These are phyloP conservation scores for Coemansia sp. DNA, from an alignment of 371 early-diverging fungal species.

Conservation along the genomic window DNA sequence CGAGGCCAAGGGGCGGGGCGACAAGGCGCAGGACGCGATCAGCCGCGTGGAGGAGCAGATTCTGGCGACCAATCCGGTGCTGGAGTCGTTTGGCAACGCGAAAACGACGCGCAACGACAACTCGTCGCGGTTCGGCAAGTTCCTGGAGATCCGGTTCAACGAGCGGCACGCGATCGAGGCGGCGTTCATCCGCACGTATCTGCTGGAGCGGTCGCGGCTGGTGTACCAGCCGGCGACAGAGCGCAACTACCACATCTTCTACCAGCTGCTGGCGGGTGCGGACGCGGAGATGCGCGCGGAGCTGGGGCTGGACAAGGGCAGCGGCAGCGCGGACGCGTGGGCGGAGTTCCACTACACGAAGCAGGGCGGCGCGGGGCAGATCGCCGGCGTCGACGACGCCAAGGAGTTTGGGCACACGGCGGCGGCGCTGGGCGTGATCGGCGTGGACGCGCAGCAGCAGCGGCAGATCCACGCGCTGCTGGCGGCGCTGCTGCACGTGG, in stretches of 20 bases:
- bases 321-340: constrained; percentile 58
- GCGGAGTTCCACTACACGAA: constrained; percentile 73
- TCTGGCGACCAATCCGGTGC: constrained; percentile 95
- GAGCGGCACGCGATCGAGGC: constrained; percentile 83
- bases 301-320: constrained; percentile 58
- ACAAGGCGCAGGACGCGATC: constrained; percentile 75
- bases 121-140: constrained; percentile 99
- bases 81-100: constrained; percentile 99
- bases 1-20: constrained; percentile 2
- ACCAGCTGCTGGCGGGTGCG: constrained; percentile 91
- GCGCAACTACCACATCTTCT: constrained; percentile 99
- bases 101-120: constrained; percentile 99
- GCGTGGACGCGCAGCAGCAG: constrained; percentile 80
- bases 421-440: constrained; percentile 81
- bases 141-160: constrained; percentile 91
- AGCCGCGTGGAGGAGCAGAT: constrained; percentile 84
- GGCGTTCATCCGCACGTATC: constrained; percentile 94
- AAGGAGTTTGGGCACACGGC: constrained; percentile 88
- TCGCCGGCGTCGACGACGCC: constrained; percentile 89
- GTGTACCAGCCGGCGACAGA: constrained; percentile 90
- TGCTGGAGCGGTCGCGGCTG: constrained; percentile 97
- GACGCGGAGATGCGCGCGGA: constrained; percentile 77
- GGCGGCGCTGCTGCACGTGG: constrained; percentile 89
- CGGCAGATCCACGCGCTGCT: constrained; percentile 88
- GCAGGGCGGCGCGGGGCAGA: constrained; percentile 56